Evolutionary conservation across 495 filamentous ascomycete species (phyloP), one percentile per base, ranked within the genome.

Genomic region (Letharia lupina): DNA sequence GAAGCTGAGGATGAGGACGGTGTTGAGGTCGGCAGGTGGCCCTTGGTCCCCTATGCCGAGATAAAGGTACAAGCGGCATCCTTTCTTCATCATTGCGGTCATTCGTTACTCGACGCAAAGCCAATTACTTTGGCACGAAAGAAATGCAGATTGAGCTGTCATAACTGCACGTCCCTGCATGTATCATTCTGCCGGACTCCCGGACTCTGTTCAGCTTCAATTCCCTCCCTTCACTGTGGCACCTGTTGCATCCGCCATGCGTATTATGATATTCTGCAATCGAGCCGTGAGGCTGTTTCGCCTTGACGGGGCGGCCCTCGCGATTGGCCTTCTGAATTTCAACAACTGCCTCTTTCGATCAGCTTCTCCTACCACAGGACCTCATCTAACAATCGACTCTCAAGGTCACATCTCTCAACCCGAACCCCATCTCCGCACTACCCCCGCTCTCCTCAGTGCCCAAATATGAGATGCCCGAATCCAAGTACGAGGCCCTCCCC

Each of bases 391-490:
- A 4, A 16, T 61, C 15, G 52, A 40, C 37, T 8, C 1, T 61
- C 12, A 18, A 72, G 70, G 70, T 72, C 20, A 52, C 47, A 39
- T 60, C 66, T 28, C 44, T 57, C 41, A 88, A 91, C 20, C 92
- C 92, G 31, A 78, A 83, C 35, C 79, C 84, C 35, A 82, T 86
- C 68, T 83, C 88, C 50, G 83, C 84, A 31, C 91, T 96, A 73
- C 90, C 76, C 86, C 82, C 72, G 72, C 79, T 86, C 35, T 90
- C 89, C 37, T 83, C 85, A 2, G 89, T 96, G 16, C 84, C 89
- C 33, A 98, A 97, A 75, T 97, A 91, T 72, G 84, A 85, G 65
- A 86, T 98, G 76, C 90, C 92, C 28, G 77, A 81, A 40, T 84
- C 87, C 28, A 86, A 90, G 64, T 98, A 98, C 78, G 89, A 90